A percentile compares a stretch with the other conserved stretches of the same genome.
Evolutionary conservation across 768 basidiomycete species (phyloP).

Genomic region (Antrodiella citrinella): DNA sequence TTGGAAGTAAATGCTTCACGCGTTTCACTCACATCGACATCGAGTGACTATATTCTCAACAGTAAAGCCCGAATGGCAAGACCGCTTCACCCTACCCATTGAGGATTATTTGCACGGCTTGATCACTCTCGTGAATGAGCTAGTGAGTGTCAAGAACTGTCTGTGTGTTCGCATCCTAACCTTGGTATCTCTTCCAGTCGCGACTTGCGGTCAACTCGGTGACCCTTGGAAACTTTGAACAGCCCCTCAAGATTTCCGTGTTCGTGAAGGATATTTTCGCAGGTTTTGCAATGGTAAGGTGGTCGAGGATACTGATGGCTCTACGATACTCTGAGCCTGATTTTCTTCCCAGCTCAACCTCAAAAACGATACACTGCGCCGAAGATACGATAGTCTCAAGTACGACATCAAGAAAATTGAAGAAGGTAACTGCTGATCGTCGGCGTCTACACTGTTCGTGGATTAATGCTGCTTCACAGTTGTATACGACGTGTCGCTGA

Average conservation of each 20-base stretch:
- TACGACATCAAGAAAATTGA: slow-evolving; percentile 87
- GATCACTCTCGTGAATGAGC: slow-evolving; percentile 71
- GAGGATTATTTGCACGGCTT: slow-evolving; percentile 82
- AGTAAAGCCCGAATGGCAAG: slow-evolving; percentile 70
- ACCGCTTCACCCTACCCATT: slow-evolving; percentile 50
- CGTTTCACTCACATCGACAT: background rate
- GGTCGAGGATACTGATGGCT: background rate
- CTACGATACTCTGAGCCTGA: slow-evolving; percentile 1
- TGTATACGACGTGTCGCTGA: slow-evolving; percentile 77
- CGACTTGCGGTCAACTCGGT: slow-evolving; percentile 75
- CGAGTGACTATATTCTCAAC: background rate
- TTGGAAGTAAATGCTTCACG: slow-evolving; percentile 52
- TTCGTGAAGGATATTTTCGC: slow-evolving; percentile 78
- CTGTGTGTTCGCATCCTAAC: background rate
- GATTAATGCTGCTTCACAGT: slow-evolving; percentile 32
- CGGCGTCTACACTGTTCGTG: background rate
- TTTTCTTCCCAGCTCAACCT: slow-evolving; percentile 54
- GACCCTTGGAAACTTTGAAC: slow-evolving; percentile 75
- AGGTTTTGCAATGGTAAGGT: slow-evolving; percentile 73
- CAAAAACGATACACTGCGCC: slow-evolving; percentile 69
- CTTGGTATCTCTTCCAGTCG: slow-evolving; percentile 36
- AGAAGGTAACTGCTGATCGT: slow-evolving; percentile 46
- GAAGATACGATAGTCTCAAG: slow-evolving; percentile 75
- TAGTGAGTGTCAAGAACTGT: slow-evolving; percentile 38
- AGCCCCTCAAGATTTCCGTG: slow-evolving; percentile 66